Percentiles rank a stretch among this genome's conserved stretches.
phyloP scores from a whole-genome alignment of 768 basidiomycete species.

The Collybiopsis luxurians region DNA sequence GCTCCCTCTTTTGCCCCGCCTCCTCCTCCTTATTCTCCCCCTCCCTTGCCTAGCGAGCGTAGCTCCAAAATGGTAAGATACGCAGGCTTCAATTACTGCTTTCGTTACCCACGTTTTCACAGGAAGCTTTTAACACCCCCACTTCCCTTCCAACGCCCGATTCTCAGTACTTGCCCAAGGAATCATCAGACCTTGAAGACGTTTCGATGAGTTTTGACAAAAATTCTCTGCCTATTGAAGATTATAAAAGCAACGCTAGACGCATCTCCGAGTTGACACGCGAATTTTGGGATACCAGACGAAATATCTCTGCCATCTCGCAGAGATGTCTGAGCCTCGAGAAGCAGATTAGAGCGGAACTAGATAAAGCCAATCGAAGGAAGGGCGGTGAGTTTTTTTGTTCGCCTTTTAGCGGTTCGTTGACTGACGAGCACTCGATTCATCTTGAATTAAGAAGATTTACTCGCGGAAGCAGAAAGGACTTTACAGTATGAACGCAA shows the following conservation, averaged over 20 bases:
- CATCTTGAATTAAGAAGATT: not conserved
- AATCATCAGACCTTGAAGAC: too few relatives aligned
- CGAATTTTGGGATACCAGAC: not conserved
- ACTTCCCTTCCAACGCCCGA: too few relatives aligned
- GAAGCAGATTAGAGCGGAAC: not conserved
- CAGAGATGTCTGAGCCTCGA: not conserved
- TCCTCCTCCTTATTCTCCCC: not conserved
- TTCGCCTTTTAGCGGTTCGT: not conserved
- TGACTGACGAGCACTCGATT: not conserved
- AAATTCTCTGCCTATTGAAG: not conserved
- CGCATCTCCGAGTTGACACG: not conserved
- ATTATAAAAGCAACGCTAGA: not conserved
- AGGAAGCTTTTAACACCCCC: too few relatives aligned
- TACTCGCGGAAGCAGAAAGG: not conserved
- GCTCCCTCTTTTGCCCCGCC: not conserved
- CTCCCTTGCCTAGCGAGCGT: too few relatives aligned
- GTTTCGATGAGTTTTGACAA: too few relatives aligned
- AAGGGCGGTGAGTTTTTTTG: not conserved
- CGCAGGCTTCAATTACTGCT: too few relatives aligned
- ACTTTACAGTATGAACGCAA: not conserved
- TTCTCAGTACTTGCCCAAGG: too few relatives aligned
- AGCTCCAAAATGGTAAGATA: too few relatives aligned
- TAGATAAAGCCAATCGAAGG: too few relatives aligned
- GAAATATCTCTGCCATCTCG: not conserved
- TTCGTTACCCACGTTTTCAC: too few relatives aligned